These are phyloP conservation scores for Annulohypoxylon stygium DNA, from an alignment of 495 filamentous ascomycete genomes.

Conservation along the genomic window DNA sequence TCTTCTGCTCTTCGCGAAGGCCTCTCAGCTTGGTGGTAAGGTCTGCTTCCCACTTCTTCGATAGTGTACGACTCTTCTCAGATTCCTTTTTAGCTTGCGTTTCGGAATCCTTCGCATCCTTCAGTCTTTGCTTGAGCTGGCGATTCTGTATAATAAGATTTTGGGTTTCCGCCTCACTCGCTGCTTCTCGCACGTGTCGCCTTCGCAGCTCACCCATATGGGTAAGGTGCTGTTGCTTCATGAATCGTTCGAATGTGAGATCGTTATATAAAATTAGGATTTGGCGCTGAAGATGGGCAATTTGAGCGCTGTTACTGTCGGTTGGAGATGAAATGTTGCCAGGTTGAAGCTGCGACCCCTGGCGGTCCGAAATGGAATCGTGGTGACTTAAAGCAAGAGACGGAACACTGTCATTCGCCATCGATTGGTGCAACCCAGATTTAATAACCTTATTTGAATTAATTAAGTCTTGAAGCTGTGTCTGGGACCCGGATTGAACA, in stretches of 20 bases:
- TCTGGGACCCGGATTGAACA: slow-evolving; percentile 58
- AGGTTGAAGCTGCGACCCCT: slow-evolving; percentile 37
- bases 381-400: slow-evolving; percentile 61
- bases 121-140: slow-evolving; percentile 73
- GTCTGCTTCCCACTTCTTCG: slow-evolving; percentile 78
- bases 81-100: slow-evolving; percentile 74
- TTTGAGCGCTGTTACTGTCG: slow-evolving; percentile 54
- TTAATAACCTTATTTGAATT: slow-evolving; percentile 64
- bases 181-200: slow-evolving; percentile 75
- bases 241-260: slow-evolving; percentile 80
- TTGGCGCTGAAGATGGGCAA: slow-evolving; percentile 73
- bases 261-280: slow-evolving; percentile 77
- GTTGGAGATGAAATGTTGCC: slow-evolving; percentile 29
- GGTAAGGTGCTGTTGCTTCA: slow-evolving; percentile 79
- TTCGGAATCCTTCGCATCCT: slow-evolving; percentile 74
- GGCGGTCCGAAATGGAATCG: slow-evolving; percentile 54
- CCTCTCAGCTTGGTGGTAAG: slow-evolving; percentile 69
- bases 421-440: slow-evolving; percentile 64
- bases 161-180: slow-evolving; percentile 79
- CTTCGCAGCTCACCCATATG: slow-evolving; percentile 79
- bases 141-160: slow-evolving; percentile 79
- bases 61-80: slow-evolving; percentile 70
- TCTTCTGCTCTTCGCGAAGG: slow-evolving; percentile 76
- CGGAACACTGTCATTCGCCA: slow-evolving; percentile 63
- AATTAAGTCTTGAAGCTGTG: slow-evolving; percentile 67